Conservation (phyloP, 257 asterid genomes). For the Fraxinus quadrangulata region DNA sequence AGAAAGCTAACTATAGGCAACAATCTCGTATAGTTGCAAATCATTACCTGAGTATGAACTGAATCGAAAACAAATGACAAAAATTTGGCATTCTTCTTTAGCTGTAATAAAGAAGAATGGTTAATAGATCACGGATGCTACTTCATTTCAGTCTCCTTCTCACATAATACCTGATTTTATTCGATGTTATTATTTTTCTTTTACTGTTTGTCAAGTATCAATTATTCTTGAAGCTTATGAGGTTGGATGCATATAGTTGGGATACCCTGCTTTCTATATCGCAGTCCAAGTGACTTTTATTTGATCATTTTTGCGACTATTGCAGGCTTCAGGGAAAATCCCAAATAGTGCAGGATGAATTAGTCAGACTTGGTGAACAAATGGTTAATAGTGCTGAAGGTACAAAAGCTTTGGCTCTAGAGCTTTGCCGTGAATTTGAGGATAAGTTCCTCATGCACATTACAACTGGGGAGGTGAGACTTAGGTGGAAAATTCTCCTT, state of each 20-base stretch:
- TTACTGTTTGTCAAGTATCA: conserved; percentile 4
- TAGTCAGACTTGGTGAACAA: conserved; percentile 88
- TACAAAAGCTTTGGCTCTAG: conserved; percentile 91
- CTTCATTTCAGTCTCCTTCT: conserved; percentile 14
- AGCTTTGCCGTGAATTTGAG: conserved; percentile 99
- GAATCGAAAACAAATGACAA: conserved; percentile 1
- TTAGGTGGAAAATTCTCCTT: neutral
- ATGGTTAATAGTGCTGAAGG: conserved; percentile 94
- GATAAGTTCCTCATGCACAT: conserved; percentile 98
- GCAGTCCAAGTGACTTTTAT: conserved; percentile 18
- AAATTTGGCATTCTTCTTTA: neutral
- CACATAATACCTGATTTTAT: conserved; percentile 3
- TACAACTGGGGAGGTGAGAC: conserved; percentile 80
- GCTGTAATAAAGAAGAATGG: neutral
- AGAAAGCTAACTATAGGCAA: conserved; percentile 3
- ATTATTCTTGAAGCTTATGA: conserved; percentile 4
- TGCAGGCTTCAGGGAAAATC: conserved; percentile 97
- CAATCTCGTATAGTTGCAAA: neutral
- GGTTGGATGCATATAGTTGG: conserved; percentile 1
- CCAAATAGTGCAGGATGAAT: conserved; percentile 92
- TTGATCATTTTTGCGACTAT: conserved; percentile 19
- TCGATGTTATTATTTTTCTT: conserved; percentile 4
- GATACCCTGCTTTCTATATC: conserved; percentile 4
- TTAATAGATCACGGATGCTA: conserved; percentile 4
- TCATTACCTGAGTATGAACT: neutral